A percentile compares a stretch with the other conserved stretches of the same genome.
These are phyloP conservation scores for Neurospora sublineolata DNA, from an alignment of 495 filamentous ascomycete species.

Conservation along the genomic window DNA sequence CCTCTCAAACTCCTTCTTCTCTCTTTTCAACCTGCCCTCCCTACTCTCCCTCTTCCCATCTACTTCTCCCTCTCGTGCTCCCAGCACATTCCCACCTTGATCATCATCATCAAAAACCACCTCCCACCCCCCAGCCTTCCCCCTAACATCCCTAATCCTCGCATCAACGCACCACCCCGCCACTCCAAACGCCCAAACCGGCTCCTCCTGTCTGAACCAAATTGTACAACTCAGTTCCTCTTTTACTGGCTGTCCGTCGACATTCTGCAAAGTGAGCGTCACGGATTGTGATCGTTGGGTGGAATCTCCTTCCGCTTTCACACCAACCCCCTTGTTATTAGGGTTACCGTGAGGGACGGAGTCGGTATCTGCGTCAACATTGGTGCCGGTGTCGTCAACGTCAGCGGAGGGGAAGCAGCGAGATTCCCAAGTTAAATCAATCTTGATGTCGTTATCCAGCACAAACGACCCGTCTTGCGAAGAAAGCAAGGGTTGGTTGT, in stretches of 20 bases:
- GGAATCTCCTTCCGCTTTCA: too few relatives aligned
- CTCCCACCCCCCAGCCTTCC: background rate
- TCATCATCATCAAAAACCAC: background rate
- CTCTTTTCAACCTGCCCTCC: background rate
- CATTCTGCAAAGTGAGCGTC: background rate
- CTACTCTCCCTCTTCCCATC: background rate
- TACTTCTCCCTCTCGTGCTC: background rate
- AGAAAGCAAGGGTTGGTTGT: conserved; percentile 22
- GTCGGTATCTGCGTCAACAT: conserved; percentile 32
- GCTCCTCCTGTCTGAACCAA: background rate
- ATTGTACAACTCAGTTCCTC: background rate
- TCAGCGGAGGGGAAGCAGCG: conserved; percentile 32
- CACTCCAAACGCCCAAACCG: background rate
- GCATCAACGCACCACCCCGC: background rate
- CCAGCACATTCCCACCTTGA: too few relatives aligned
- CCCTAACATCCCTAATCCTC: background rate
- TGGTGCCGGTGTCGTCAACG: conserved; percentile 23
- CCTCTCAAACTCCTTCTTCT: background rate
- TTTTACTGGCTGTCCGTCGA: background rate
- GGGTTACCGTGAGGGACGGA: conserved; percentile 11
- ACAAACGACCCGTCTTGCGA: conserved; percentile 19
- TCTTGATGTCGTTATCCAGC: conserved; percentile 14
- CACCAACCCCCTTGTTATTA: background rate
- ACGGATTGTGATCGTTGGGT: background rate
- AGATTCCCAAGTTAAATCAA: conserved; percentile 34